phyloP scores from a whole-genome alignment of 2,329 filamentous ascomycete genomes.

The Fusarium coffeatum region DNA sequence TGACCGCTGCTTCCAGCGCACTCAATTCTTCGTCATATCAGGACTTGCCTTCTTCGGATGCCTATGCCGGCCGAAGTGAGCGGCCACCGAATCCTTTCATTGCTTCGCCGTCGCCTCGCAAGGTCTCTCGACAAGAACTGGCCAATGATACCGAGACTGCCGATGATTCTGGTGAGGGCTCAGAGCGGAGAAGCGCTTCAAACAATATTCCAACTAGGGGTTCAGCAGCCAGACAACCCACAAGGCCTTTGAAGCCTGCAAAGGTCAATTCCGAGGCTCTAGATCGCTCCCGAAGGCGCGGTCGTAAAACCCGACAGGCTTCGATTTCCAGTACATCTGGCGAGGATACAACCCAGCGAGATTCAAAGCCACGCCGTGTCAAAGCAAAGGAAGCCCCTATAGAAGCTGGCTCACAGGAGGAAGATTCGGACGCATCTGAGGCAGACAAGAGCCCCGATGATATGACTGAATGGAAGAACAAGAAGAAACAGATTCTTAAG shows the following conservation, averaged over 20 bases:
- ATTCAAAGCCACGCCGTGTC: slow-evolving; percentile 41
- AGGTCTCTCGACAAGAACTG: slow-evolving; percentile 32
- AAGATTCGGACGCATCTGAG: slow-evolving; percentile 58
- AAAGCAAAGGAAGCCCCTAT: slow-evolving; percentile 51
- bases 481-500: slow-evolving; percentile 75
- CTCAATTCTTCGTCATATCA: slow-evolving; percentile 53
- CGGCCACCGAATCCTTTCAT: slow-evolving; percentile 21
- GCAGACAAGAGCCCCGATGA: slow-evolving; percentile 55
- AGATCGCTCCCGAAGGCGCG: slow-evolving; percentile 39
- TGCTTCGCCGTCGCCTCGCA: slow-evolving; percentile 30
- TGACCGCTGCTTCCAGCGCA: slow-evolving; percentile 68
- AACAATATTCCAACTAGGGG: slow-evolving; percentile 31
- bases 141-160: slow-evolving; percentile 26
- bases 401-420: slow-evolving; percentile 60
- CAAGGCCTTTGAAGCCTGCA: slow-evolving; percentile 22
- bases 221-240: slow-evolving; percentile 29
- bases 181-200: slow-evolving; percentile 36
- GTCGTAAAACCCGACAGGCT: slow-evolving; percentile 31
- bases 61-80: slow-evolving; percentile 32
- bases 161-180: slow-evolving; percentile 40
- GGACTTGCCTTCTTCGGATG: slow-evolving; percentile 38
- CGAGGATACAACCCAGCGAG: slow-evolving; percentile 38
- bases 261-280: slow-evolving; percentile 28
- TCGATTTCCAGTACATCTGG: slow-evolving; percentile 47
- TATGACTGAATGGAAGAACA: slow-evolving; percentile 68